Evolutionary conservation across 2,329 filamentous ascomycete species (phyloP).

Genomic region (Scolecobasidium constrictum): DNA sequence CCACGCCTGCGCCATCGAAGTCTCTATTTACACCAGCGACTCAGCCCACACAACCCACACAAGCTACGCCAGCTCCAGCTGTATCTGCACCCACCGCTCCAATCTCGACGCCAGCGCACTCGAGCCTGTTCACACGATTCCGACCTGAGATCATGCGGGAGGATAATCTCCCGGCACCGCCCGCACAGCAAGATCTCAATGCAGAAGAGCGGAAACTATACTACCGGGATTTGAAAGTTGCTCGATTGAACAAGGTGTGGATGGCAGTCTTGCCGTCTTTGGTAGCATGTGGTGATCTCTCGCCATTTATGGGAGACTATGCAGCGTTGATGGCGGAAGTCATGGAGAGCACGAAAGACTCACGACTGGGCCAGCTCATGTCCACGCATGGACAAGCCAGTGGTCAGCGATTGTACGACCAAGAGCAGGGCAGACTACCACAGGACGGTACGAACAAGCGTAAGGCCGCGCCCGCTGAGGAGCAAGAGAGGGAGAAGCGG

Average conservation of each 20-base stretch:
- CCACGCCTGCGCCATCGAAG: neutral
- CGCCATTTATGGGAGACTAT: conserved; percentile 4
- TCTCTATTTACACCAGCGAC: neutral
- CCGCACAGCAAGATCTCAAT: neutral
- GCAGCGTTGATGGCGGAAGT: conserved; percentile 3
- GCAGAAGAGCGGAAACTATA: conserved; percentile 3
- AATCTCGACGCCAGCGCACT: neutral
- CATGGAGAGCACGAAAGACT: conserved; percentile 1
- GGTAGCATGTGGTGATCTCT: too few species aligned
- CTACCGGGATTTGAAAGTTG: neutral
- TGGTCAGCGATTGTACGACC: conserved; percentile 1
- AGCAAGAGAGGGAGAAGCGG: neutral
- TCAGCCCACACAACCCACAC: neutral
- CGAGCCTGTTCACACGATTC: neutral
- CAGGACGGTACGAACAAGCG: neutral
- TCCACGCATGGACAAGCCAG: conserved; percentile 1
- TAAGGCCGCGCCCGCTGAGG: neutral
- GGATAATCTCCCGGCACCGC: neutral
- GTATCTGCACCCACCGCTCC: neutral
- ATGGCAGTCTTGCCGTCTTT: too few species aligned
- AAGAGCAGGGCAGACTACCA: neutral
- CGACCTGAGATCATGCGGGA: neutral
- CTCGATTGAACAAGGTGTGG: conserved; percentile 3
- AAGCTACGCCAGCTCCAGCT: neutral
- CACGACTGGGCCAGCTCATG: neutral